Conservation (phyloP, 768 basidiomycete species). For the Butyriboletus loyo region DNA sequence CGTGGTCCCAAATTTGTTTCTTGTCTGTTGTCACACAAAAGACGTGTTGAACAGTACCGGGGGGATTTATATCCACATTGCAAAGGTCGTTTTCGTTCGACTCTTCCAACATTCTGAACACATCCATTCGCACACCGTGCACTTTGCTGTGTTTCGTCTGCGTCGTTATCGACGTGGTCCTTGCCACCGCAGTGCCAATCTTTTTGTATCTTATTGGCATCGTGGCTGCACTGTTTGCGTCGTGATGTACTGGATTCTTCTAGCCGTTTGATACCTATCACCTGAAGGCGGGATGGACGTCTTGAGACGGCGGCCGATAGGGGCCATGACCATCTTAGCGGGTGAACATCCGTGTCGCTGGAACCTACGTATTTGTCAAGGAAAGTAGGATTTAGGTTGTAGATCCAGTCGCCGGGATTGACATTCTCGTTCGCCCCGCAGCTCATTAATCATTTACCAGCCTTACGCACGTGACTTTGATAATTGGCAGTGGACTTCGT, state of each 20-base stretch:
- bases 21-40: background rate
- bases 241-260: conserved; percentile 61
- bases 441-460: too few species aligned
- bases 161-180: conserved; percentile 40
- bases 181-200: conserved; percentile 52
- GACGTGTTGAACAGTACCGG: conserved; percentile 34
- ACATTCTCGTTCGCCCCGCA: background rate
- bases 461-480: conserved; percentile 22
- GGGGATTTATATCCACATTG: conserved; percentile 48
- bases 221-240: conserved; percentile 50
- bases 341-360: conserved; percentile 42
- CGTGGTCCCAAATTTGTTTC: conserved; percentile 8
- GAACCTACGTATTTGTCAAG: conserved; percentile 50
- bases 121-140: conserved; percentile 55
- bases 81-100: conserved; percentile 52
- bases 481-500: conserved; percentile 1
- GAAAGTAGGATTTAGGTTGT: conserved; percentile 24
- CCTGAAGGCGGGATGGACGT: conserved; percentile 34
- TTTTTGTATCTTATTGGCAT: conserved; percentile 55
- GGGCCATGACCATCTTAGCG: conserved; percentile 35
- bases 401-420: background rate
- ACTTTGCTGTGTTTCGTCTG: conserved; percentile 37
- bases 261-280: conserved; percentile 50
- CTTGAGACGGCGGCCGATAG: conserved; percentile 33
- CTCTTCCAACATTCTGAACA: conserved; percentile 46